Conservation (phyloP, 148 eudicot species). For the Fallopia convolvulus region DNA sequence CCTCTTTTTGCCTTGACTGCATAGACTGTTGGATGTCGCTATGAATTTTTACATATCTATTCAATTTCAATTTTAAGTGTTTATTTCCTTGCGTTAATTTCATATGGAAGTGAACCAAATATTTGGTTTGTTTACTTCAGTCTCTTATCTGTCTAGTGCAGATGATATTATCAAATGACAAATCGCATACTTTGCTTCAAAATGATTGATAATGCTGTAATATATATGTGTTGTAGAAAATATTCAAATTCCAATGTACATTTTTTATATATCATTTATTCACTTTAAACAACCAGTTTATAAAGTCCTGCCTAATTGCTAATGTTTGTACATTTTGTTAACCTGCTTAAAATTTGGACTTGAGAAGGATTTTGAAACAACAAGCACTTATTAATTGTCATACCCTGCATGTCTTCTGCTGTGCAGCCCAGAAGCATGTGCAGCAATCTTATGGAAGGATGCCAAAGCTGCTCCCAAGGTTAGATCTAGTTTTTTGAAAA, state of each 20-base stretch:
- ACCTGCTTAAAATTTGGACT: neutral
- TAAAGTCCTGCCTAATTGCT: neutral
- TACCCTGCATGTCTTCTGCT: neutral
- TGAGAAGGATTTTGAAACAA: neutral
- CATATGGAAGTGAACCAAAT: neutral
- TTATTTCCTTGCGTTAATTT: neutral
- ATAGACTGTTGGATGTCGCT: neutral
- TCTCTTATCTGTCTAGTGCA: too few relatives aligned
- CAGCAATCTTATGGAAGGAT: constrained; percentile 75
- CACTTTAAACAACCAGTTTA: neutral
- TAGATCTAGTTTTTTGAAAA: neutral
- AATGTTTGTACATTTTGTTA: neutral
- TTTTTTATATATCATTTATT: neutral
- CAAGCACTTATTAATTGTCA: neutral
- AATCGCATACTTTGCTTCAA: too few relatives aligned
- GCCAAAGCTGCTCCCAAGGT: constrained; percentile 87
- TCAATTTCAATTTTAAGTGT: neutral
- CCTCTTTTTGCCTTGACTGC: neutral
- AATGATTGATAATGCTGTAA: too few relatives aligned
- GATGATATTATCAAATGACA: too few relatives aligned
- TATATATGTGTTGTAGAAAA: too few relatives aligned
- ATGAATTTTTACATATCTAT: neutral
- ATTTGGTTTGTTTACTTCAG: neutral
- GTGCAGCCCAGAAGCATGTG: constrained; percentile 86
- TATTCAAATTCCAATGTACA: neutral